phyloP scores from a whole-genome alignment of 352 stramenopile species.

The Phytophthora ramorum region DNA sequence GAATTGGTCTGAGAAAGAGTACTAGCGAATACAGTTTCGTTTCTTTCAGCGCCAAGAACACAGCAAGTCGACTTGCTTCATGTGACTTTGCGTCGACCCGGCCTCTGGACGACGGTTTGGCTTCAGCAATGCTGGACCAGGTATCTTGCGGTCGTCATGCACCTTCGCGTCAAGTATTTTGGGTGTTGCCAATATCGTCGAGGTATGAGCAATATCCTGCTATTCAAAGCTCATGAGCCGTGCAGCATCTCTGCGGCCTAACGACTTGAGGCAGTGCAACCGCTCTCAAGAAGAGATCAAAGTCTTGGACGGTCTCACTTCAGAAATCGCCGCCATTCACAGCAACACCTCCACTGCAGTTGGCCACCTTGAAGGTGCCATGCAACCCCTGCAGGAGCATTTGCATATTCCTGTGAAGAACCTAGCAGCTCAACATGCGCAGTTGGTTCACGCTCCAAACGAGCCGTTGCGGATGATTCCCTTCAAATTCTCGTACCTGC shows the following conservation, averaged over 20 bases:
- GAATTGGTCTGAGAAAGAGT: constrained; percentile 6
- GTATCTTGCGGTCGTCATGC: too few relatives aligned
- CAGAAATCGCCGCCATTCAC: neutral
- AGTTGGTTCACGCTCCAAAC: constrained; percentile 54
- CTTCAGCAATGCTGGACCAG: neutral
- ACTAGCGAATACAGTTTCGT: neutral
- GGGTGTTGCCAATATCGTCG: neutral
- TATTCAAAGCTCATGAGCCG: constrained; percentile 2
- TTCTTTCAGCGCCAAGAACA: neutral
- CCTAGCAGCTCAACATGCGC: constrained; percentile 16
- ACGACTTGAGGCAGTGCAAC: neutral
- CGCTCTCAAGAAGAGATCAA: neutral
- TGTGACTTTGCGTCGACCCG: too few relatives aligned
- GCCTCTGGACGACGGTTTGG: too few relatives aligned
- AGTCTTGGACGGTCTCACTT: constrained; percentile 7
- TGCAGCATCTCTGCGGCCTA: neutral
- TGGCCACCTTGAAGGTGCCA: neutral
- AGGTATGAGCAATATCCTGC: neutral
- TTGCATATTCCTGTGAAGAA: constrained; percentile 28
- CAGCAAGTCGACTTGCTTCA: neutral
- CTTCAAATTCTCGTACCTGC: constrained; percentile 51
- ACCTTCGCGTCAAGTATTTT: neutral
- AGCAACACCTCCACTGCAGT: neutral
- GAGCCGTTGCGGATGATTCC: constrained; percentile 53
- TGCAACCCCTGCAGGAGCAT: constrained; percentile 27